Conservation (phyloP, 257 asterid genomes). For the Solanum chiquidenum region DNA sequence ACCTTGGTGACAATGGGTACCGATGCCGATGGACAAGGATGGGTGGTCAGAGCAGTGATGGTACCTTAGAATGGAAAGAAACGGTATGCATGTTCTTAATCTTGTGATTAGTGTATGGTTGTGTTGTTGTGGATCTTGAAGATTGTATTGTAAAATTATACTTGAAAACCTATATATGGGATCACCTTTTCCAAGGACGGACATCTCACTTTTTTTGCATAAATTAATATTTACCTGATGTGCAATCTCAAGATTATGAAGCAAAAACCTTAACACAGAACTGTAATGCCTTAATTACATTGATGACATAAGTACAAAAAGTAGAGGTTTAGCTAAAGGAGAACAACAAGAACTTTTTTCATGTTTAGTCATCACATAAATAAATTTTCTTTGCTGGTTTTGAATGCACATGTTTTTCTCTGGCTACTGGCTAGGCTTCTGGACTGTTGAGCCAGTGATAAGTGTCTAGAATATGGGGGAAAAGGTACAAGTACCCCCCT, state of each 20-base stretch:
- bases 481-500: no score
- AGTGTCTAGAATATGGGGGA: not conserved
- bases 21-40: slow-evolving; percentile 91
- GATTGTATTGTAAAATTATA: not conserved
- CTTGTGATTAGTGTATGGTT: not conserved
- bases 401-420: not conserved
- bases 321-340: not conserved
- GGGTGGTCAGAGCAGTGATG: slow-evolving; percentile 83
- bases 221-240: not conserved
- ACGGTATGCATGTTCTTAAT: slow-evolving; percentile 40
- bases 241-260: not conserved
- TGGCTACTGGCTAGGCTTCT: not conserved
- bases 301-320: not conserved
- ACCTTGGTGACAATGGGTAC: slow-evolving; percentile 86
- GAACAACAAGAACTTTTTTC: not conserved
- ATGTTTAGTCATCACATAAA: not conserved
- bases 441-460: not conserved
- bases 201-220: not conserved
- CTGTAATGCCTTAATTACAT: not conserved
- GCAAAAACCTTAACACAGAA: not conserved
- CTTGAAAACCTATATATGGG: not conserved
- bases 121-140: not conserved
- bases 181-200: not conserved
- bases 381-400: not conserved
- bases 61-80: slow-evolving; percentile 91